These are phyloP conservation scores for Citrus maxima DNA, from an alignment of 345 rosid species.

Conservation along the genomic window DNA sequence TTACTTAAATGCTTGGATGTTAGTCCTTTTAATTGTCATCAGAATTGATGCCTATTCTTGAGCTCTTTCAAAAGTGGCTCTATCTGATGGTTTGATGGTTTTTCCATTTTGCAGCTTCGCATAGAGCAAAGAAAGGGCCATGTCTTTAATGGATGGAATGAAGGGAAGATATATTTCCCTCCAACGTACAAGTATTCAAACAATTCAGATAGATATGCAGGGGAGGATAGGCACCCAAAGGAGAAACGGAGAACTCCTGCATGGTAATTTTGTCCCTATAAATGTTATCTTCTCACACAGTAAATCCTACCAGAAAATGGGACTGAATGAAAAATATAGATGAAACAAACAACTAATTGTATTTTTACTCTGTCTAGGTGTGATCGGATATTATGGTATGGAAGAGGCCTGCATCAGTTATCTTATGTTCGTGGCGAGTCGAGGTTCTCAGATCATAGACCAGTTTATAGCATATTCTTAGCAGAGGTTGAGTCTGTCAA, in stretches of 20 bases:
- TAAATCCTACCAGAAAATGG: background rate
- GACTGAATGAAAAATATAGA: background rate
- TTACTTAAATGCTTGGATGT: background rate
- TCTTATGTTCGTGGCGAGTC: conserved; percentile 99
- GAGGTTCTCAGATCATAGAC: conserved; percentile 96
- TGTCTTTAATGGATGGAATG: conserved; percentile 90
- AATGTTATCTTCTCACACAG: background rate
- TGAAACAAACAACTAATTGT: background rate
- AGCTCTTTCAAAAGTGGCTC: background rate
- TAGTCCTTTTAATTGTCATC: background rate
- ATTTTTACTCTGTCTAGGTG: conserved; percentile 51
- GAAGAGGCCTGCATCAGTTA: conserved; percentile 73
- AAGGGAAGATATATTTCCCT: conserved; percentile 90
- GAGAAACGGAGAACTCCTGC: conserved; percentile 98
- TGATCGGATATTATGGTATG: conserved; percentile 97
- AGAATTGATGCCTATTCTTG: background rate
- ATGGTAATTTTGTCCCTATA: conserved; percentile 44
- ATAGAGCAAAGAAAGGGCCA: conserved; percentile 74
- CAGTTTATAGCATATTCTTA: conserved; percentile 75
- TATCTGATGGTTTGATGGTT: conserved; percentile 15
- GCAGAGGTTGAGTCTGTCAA: conserved; percentile 84
- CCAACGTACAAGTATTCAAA: conserved; percentile 97
- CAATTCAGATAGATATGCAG: conserved; percentile 90
- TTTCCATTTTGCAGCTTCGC: conserved; percentile 46
- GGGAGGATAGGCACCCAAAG: conserved; percentile 75